phyloP scores from a whole-genome alignment of 169 alveolate genomes.

The Eimeria praecox region DNA sequence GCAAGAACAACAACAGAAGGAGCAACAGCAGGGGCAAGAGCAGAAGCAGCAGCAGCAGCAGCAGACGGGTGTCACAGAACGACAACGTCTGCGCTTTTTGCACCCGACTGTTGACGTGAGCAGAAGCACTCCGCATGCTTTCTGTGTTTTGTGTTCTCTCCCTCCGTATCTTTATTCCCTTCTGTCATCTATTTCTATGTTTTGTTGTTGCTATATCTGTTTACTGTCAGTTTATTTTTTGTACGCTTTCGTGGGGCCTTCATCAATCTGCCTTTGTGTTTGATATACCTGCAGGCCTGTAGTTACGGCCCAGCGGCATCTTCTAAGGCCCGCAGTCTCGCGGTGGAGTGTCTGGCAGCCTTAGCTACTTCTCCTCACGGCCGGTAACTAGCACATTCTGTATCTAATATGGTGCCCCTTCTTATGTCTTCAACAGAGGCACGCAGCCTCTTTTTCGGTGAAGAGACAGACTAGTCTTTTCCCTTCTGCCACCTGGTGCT shows the following conservation, averaged over 20 bases:
- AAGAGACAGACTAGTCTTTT: not conserved
- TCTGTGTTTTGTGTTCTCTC: not conserved
- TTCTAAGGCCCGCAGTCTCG: constrained; percentile 26
- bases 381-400: not conserved
- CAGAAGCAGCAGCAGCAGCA: not conserved
- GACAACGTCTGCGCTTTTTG: constrained; percentile 38
- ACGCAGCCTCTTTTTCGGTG: no score
- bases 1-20: not conserved
- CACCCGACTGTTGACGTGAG: constrained; percentile 38
- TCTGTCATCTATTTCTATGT: no score
- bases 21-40: not conserved
- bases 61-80: constrained; percentile 33
- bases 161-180: not conserved
- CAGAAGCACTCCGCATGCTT: not conserved
- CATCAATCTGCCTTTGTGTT: not conserved
- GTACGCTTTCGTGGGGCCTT: no score
- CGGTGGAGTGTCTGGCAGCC: constrained; percentile 41
- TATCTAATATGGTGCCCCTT: not conserved
- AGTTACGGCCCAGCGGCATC: constrained; percentile 46
- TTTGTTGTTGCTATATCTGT: not conserved
- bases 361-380: constrained; percentile 37
- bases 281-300: not conserved
- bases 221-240: not conserved
- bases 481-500: not conserved
- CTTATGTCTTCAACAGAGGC: not conserved